Percentiles rank a stretch among this genome's conserved stretches.
These are phyloP conservation scores for Exophiala alcalophila DNA, from an alignment of 2,329 filamentous ascomycete genomes.

Conservation along the genomic window DNA sequence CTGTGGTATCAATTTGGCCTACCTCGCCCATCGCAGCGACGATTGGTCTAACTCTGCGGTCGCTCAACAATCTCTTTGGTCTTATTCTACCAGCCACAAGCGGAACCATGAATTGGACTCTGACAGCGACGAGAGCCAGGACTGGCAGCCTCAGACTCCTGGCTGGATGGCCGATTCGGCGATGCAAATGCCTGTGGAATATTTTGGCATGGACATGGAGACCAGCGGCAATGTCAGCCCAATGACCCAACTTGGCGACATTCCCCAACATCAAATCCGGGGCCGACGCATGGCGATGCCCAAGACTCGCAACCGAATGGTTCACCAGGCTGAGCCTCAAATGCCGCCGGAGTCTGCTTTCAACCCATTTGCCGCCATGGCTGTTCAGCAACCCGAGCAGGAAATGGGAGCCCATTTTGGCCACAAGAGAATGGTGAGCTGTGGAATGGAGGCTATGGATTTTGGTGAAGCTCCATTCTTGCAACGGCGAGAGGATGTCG, in stretches of 20 bases:
- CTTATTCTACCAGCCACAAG: slow-evolving; percentile 38
- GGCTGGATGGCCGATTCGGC: slow-evolving; percentile 25
- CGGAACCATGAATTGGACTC: slow-evolving; percentile 42
- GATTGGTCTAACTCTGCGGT: slow-evolving; percentile 40
- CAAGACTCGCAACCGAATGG: slow-evolving; percentile 18
- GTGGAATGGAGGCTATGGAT: slow-evolving; percentile 38
- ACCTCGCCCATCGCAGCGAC: slow-evolving; percentile 36
- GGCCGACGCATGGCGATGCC: slow-evolving; percentile 29
- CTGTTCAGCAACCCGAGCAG: slow-evolving; percentile 17
- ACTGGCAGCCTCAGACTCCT: slow-evolving; percentile 28
- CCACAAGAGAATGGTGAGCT: slow-evolving; percentile 35
- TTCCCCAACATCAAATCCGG: slow-evolving; percentile 9
- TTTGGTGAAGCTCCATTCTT: slow-evolving; percentile 49
- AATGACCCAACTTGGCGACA: slow-evolving; percentile 21
- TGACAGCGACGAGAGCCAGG: slow-evolving; percentile 38
- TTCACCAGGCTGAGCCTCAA: slow-evolving; percentile 10
- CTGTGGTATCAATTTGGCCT: slow-evolving; percentile 29
- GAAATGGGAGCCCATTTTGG: slow-evolving; percentile 27
- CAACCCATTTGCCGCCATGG: slow-evolving; percentile 27
- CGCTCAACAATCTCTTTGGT: slow-evolving; percentile 39
- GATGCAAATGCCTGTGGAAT: slow-evolving; percentile 27
- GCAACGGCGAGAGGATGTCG: slow-evolving; percentile 41
- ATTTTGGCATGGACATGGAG: slow-evolving; percentile 29
- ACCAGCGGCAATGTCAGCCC: slow-evolving; percentile 27
- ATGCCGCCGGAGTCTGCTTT: slow-evolving; percentile 21